phyloP scores from a whole-genome alignment of 495 filamentous ascomycete species.

The Tricharina praecox region DNA sequence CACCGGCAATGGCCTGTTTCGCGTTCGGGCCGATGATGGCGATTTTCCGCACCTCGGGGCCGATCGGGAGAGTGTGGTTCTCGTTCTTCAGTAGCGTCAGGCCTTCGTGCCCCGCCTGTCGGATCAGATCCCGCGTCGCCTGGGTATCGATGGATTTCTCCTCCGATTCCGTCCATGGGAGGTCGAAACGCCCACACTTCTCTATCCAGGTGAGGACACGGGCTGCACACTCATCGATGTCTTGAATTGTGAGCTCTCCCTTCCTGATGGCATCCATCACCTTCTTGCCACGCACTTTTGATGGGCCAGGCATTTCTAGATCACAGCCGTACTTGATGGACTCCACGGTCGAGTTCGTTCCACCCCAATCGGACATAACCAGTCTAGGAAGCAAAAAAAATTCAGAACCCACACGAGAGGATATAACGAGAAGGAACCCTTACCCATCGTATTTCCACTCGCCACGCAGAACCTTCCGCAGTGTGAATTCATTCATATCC shows the following conservation, averaged over 20 bases:
- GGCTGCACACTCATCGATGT: constrained; percentile 31
- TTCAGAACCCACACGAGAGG: no score
- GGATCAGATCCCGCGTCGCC: constrained; percentile 50
- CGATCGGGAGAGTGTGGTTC: constrained; percentile 46
- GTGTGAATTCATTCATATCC: constrained; percentile 51
- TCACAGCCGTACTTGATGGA: constrained; percentile 60
- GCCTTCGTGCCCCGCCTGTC: constrained; percentile 52
- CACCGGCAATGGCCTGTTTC: constrained; percentile 57
- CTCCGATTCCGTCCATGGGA: constrained; percentile 37
- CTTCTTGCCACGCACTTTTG: constrained; percentile 53
- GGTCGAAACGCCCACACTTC: constrained; percentile 33
- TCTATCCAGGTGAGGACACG: constrained; percentile 55
- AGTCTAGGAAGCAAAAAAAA: constrained; percentile 37
- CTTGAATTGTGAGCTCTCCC: constrained; percentile 34
- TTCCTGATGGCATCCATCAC: constrained; percentile 44
- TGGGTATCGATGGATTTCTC: constrained; percentile 48
- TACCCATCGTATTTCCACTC: constrained; percentile 64
- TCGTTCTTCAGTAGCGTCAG: constrained; percentile 71
- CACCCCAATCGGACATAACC: constrained; percentile 61
- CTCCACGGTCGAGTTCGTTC: constrained; percentile 50
- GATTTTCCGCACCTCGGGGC: constrained; percentile 41
- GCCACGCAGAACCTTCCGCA: constrained; percentile 54
- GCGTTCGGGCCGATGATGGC: constrained; percentile 75
- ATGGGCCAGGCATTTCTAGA: constrained; percentile 63
- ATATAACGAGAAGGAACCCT: constrained; percentile 21